phyloP scores from a whole-genome alignment of 2,329 filamentous ascomycete species.

The Fonsecaea multimorphosa region DNA sequence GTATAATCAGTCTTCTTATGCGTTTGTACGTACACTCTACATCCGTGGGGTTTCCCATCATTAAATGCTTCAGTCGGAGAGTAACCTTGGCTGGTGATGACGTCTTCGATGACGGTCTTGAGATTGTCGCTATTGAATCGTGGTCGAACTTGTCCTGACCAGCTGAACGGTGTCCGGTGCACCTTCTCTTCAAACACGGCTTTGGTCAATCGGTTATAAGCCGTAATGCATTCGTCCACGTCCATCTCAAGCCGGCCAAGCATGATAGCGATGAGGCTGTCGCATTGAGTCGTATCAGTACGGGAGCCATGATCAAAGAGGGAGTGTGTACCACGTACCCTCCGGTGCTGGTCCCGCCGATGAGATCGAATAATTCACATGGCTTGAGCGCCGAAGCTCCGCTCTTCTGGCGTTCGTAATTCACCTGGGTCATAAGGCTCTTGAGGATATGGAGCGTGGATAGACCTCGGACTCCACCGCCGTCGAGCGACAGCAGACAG shows the following conservation, averaged over 20 bases:
- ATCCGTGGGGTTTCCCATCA: neutral
- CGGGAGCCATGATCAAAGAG: slow-evolving; percentile 26
- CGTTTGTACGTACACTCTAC: neutral
- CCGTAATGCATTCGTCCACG: slow-evolving; percentile 44
- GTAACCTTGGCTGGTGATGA: slow-evolving; percentile 26
- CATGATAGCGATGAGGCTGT: slow-evolving; percentile 48
- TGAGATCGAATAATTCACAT: slow-evolving; percentile 34
- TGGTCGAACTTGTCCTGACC: slow-evolving; percentile 7
- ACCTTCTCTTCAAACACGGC: slow-evolving; percentile 40
- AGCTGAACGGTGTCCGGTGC: slow-evolving; percentile 7
- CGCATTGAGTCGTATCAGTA: slow-evolving; percentile 17
- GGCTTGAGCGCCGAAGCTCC: slow-evolving; percentile 24
- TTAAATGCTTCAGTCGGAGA: slow-evolving; percentile 1
- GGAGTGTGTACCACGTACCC: slow-evolving; percentile 28
- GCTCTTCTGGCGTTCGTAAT: slow-evolving; percentile 16
- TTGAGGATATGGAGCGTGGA: slow-evolving; percentile 32
- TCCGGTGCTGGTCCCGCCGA: slow-evolving; percentile 36
- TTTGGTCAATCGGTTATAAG: slow-evolving; percentile 42
- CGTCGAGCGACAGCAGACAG: slow-evolving; percentile 34
- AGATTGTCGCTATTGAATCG: slow-evolving; percentile 42
- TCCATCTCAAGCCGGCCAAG: slow-evolving; percentile 47
- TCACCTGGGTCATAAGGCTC: slow-evolving; percentile 28
- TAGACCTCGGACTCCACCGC: slow-evolving; percentile 32
- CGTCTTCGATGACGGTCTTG: slow-evolving; percentile 38
- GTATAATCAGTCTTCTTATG: neutral